These are phyloP conservation scores for Cutaneotrichosporon cyanovorans DNA, from an alignment of 1,284 basidiomycete genomes.

Conservation along the genomic window DNA sequence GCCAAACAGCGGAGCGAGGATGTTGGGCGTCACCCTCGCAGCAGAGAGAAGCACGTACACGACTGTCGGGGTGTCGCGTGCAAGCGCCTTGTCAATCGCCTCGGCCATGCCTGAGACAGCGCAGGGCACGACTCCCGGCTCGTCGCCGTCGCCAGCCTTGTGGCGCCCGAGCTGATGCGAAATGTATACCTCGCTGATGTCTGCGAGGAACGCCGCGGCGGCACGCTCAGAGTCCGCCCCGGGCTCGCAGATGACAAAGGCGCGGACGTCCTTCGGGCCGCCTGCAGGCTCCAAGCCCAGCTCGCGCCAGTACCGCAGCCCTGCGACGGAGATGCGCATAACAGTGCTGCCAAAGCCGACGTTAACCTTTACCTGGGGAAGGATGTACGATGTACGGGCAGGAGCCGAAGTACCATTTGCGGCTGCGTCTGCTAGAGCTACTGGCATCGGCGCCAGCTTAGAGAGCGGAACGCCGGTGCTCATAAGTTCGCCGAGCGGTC, in stretches of 20 bases:
- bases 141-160: conserved; percentile 1
- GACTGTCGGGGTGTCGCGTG: conserved; percentile 2
- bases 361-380: conserved; percentile 11
- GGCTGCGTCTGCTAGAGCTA: background rate
- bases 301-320: conserved; percentile 36
- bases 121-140: background rate
- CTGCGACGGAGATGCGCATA: conserved; percentile 27
- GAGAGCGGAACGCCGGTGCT: conserved; percentile 10
- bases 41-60: conserved; percentile 11
- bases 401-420: no score
- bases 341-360: conserved; percentile 27
- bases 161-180: conserved; percentile 12
- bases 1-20: conserved; percentile 3
- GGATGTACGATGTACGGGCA: conserved; percentile 3
- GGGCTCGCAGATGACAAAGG: conserved; percentile 21
- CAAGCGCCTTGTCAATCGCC: background rate
- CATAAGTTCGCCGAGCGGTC: conserved; percentile 3
- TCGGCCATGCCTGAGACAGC: conserved; percentile 1
- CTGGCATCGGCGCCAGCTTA: conserved; percentile 4
- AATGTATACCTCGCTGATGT: conserved; percentile 16
- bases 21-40: background rate
- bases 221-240: conserved; percentile 5
- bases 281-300: conserved; percentile 35
- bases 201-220: conserved; percentile 15
- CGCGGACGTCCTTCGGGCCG: conserved; percentile 30